These are phyloP conservation scores for Fusarium incarnatum DNA, from an alignment of 2,329 filamentous ascomycete genomes.

Conservation along the genomic window DNA sequence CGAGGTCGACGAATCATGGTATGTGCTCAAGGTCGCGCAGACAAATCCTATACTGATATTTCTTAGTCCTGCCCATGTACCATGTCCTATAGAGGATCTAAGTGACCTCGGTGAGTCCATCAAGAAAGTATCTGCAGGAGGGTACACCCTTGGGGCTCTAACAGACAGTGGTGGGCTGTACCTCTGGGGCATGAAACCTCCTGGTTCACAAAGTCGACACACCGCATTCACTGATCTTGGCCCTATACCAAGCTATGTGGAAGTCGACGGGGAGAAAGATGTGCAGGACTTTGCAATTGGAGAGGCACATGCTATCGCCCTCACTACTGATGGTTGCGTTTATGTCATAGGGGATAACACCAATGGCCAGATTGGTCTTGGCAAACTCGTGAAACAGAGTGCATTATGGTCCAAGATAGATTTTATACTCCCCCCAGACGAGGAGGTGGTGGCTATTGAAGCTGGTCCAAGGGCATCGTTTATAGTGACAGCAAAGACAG, in stretches of 20 bases:
- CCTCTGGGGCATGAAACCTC: slow-evolving; percentile 63
- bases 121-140: slow-evolving; percentile 65
- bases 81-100: slow-evolving; percentile 62
- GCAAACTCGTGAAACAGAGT: slow-evolving; percentile 19
- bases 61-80: slow-evolving; percentile 58
- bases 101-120: slow-evolving; percentile 64
- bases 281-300: slow-evolving; percentile 69
- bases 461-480: slow-evolving; percentile 65
- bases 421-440: slow-evolving; percentile 44
- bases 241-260: slow-evolving; percentile 57
- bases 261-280: slow-evolving; percentile 61
- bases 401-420: slow-evolving; percentile 54
- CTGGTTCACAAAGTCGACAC: slow-evolving; percentile 47
- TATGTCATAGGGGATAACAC: slow-evolving; percentile 68
- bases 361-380: slow-evolving; percentile 70
- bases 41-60: slow-evolving; percentile 12
- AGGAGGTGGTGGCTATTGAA: slow-evolving; percentile 55
- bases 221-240: slow-evolving; percentile 49
- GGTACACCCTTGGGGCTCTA: slow-evolving; percentile 68
- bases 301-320: slow-evolving; percentile 66
- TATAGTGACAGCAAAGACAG: slow-evolving; percentile 53
- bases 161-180: slow-evolving; percentile 70
- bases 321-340: slow-evolving; percentile 62
- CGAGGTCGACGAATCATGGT: slow-evolving; percentile 54
- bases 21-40: background rate